Percentiles rank a stretch among this genome's conserved stretches.
Evolutionary conservation across 78 protist species (phyloP).

Genomic region (Acrasis kona): DNA sequence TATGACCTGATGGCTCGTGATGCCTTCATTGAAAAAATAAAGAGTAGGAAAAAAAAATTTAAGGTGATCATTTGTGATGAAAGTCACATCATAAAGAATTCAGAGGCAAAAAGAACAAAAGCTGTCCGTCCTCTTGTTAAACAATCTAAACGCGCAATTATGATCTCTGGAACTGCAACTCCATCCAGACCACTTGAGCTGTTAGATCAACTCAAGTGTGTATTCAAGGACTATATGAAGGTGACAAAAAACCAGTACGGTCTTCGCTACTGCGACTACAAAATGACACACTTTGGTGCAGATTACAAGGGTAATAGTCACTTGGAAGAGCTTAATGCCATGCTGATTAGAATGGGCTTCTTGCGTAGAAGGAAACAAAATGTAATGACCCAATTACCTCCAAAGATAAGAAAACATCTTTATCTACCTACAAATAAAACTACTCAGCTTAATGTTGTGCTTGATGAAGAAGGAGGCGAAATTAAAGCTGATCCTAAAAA

Average conservation of each 20-base stretch:
- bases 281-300: constrained; percentile 20
- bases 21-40: background rate
- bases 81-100: constrained; percentile 59
- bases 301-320: constrained; percentile 54
- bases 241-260: constrained; percentile 3
- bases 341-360: constrained; percentile 46
- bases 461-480: too few relatives aligned
- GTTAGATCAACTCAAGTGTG: constrained; percentile 57
- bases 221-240: background rate
- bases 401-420: constrained; percentile 48
- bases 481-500: background rate
- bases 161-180: constrained; percentile 59
- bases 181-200: constrained; percentile 76
- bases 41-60: background rate
- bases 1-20: constrained; percentile 22
- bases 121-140: constrained; percentile 30
- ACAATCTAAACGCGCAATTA: background rate
- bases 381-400: constrained; percentile 68
- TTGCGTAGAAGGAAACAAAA: constrained; percentile 61
- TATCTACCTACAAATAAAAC: too few relatives aligned
- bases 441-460: too few relatives aligned
- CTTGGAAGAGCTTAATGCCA: constrained; percentile 55
- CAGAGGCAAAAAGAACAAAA: constrained; percentile 40
- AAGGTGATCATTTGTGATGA: constrained; percentile 59
- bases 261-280: constrained; percentile 11